These are phyloP conservation scores for Stagonosporopsis cucurbitacearum DNA, from an alignment of 2,329 filamentous ascomycete species.

Conservation along the genomic window DNA sequence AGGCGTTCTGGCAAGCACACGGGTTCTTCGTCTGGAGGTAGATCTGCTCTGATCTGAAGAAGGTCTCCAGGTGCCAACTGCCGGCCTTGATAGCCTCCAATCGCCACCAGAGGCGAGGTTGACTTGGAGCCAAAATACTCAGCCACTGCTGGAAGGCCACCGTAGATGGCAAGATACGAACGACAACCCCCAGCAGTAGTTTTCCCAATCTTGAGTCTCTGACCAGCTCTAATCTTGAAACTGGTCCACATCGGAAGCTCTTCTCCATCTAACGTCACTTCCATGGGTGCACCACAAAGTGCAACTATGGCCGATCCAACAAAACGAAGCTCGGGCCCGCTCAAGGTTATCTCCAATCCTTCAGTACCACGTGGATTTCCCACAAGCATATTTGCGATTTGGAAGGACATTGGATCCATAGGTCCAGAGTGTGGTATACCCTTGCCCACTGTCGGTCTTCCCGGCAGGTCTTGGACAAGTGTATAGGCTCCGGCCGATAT, in stretches of 20 bases:
- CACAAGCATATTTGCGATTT: conserved; percentile 65
- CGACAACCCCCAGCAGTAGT: conserved; percentile 61
- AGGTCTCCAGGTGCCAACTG: conserved; percentile 62
- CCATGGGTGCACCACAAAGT: conserved; percentile 63
- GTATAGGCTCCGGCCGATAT: conserved; percentile 64
- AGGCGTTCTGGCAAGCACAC: conserved; percentile 54
- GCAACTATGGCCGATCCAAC: conserved; percentile 61
- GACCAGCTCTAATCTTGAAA: conserved; percentile 58
- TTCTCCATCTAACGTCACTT: conserved; percentile 58
- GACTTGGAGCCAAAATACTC: conserved; percentile 66
- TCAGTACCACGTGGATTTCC: conserved; percentile 62
- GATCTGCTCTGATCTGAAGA: conserved; percentile 53
- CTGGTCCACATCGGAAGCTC: conserved; percentile 63
- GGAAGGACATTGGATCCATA: conserved; percentile 66
- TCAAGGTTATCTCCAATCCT: conserved; percentile 66
- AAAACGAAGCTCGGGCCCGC: conserved; percentile 65
- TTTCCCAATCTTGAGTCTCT: conserved; percentile 63
- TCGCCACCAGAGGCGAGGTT: conserved; percentile 63
- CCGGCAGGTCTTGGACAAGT: conserved; percentile 65
- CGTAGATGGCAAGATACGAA: conserved; percentile 64
- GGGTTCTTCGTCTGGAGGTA: conserved; percentile 42
- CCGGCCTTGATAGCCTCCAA: conserved; percentile 67
- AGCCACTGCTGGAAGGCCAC: conserved; percentile 61
- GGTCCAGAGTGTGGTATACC: conserved; percentile 67
- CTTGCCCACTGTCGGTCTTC: conserved; percentile 61